Conservation (phyloP, 805 yeast genomes). For the Kuraishia borneana region DNA sequence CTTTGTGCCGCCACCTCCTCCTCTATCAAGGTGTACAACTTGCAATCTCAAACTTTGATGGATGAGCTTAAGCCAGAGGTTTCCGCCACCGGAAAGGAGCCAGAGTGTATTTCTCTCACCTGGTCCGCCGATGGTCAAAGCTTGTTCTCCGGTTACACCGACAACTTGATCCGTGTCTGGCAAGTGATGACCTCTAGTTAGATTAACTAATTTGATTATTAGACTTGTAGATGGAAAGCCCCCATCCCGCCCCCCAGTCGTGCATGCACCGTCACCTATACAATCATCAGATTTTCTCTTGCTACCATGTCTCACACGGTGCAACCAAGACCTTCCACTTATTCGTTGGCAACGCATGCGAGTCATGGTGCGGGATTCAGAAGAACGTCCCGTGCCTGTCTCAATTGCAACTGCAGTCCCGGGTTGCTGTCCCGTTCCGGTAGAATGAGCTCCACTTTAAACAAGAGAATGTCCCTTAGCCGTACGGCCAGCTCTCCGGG, state of each 20-base stretch:
- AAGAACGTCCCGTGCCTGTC: conserved; percentile 35
- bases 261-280: too few species aligned
- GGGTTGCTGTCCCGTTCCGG: conserved; percentile 63
- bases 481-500: conserved; percentile 4
- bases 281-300: neutral
- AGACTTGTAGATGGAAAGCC: too few species aligned
- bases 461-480: conserved; percentile 23
- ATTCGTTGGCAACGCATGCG: conserved; percentile 21
- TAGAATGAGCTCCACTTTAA: conserved; percentile 40
- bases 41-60: conserved; percentile 86
- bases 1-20: conserved; percentile 98
- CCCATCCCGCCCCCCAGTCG: too few species aligned
- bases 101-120: conserved; percentile 95
- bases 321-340: conserved; percentile 28
- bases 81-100: conserved; percentile 86
- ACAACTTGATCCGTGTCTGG: conserved; percentile 99
- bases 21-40: conserved; percentile 96
- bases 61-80: conserved; percentile 98
- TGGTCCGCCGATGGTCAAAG: conserved; percentile 99
- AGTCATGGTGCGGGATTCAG: conserved; percentile 9
- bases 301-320: conserved; percentile 17
- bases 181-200: conserved; percentile 88
- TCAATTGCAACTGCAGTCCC: conserved; percentile 77
- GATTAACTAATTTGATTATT: too few species aligned
- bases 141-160: conserved; percentile 99